Percentiles rank a stretch among this genome's conserved stretches.
phyloP scores from a whole-genome alignment of 2,329 filamentous ascomycete species.

The Phaeosphaeriaceae sp. region DNA sequence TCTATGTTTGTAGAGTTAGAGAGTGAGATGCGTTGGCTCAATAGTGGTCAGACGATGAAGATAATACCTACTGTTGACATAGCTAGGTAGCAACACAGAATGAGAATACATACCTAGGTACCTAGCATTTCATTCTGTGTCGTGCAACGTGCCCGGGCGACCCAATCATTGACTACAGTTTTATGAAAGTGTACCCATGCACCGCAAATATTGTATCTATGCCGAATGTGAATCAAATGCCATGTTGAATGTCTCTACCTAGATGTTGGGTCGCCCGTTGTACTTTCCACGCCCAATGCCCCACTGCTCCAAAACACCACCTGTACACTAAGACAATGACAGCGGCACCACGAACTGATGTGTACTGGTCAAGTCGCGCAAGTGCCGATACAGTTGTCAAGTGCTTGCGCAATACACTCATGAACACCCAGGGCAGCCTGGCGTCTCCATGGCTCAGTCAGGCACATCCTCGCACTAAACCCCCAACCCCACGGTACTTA shows the following conservation, averaged over 20 bases:
- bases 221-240: too few relatives aligned
- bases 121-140: too few relatives aligned
- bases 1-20: background rate
- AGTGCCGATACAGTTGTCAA: constrained; percentile 5
- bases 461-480: constrained; percentile 1
- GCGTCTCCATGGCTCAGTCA: background rate
- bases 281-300: constrained; percentile 1
- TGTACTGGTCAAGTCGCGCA: background rate
- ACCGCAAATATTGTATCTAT: too few relatives aligned
- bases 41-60: too few relatives aligned
- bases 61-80: too few relatives aligned
- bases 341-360: too few relatives aligned
- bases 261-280: background rate
- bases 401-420: constrained; percentile 1
- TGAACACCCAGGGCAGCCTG: background rate
- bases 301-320: background rate
- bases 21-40: too few relatives aligned
- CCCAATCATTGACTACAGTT: too few relatives aligned
- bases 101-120: too few relatives aligned
- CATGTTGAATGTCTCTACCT: background rate
- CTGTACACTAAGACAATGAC: background rate
- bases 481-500: constrained; percentile 2
- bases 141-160: too few relatives aligned
- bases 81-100: too few relatives aligned
- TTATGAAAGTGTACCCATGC: too few relatives aligned